Base-by-base conservation (phyloP, 331 rosid species). In the Dryas integrifolia region DNA sequence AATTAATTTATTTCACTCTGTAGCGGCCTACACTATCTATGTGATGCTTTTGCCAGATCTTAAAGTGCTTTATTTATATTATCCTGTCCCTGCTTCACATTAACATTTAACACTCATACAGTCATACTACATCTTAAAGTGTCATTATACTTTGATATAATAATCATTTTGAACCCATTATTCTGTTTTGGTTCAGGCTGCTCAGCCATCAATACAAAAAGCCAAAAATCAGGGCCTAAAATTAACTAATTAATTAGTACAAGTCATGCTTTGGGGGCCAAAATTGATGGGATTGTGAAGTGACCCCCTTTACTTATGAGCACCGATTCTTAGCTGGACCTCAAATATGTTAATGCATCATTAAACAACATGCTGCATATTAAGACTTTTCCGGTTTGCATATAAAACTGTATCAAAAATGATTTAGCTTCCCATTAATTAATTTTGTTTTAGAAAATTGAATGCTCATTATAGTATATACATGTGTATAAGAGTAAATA, bases 41-140 rank as follows among this genome's bases (percentile, higher is more conserved):
- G 65, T 83, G 86, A 83, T 88, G 83, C 92, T 84, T 82, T 76
- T 65, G 63, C 83, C 81, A 82, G 82, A 86, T 86, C 93, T 82
- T 75, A 82, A 82, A 85, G 90, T 76, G 83, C 77, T 46, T 77
- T 76, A 49, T 78, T 80, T 87, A 77, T 61, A 78, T 77, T 75
- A 78, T 69, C 68, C 72, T 73, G 35, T 30, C 70, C 50, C 70
- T 43, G 56, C 41, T 70, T 40, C 74, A 55, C 11, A 40, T 18
- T 18, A 18, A 18, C 21, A 18, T 18, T 21, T 40, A 55, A 55
- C 50, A 70, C 43, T 18, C 21, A 49, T 18, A 18, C 21, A 18
- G 21, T 18, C 21, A 18, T 30, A 48, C 53, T 49, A 49, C 35
- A 49, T 65, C 47, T 53, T 52, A 40, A 40, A 39, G 35, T 67